Conservation (phyloP, 23 red algal species). For the Gracilariopsis chorda region DNA sequence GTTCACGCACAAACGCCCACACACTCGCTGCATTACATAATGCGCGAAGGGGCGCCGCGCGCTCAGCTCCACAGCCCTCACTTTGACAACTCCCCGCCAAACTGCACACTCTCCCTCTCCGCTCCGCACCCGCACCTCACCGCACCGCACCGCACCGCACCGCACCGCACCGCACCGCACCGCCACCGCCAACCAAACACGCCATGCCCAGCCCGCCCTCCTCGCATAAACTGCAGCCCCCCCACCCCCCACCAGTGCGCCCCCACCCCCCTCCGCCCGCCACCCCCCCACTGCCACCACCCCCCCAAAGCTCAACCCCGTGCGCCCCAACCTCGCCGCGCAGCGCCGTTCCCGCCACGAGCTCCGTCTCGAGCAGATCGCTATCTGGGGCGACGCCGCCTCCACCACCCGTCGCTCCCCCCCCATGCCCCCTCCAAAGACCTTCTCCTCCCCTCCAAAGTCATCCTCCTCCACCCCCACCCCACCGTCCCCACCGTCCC, state of each 20-base stretch:
- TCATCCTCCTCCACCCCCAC: not conserved
- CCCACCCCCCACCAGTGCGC: not conserved
- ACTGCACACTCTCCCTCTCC: not conserved
- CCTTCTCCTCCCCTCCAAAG: not conserved
- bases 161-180: not conserved
- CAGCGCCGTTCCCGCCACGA: conserved; percentile 16
- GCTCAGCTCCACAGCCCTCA: not conserved
- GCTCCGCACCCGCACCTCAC: not conserved
- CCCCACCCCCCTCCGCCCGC: not conserved
- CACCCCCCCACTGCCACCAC: not conserved
- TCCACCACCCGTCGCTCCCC: not conserved
- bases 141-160: not conserved
- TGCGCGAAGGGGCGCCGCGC: not conserved
- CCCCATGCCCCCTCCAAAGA: not conserved
- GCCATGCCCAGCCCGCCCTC: not conserved
- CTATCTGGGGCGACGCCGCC: conserved; percentile 57
- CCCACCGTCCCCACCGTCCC: not conserved
- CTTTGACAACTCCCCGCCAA: not conserved
- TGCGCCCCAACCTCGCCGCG: not conserved
- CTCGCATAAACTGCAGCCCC: not conserved
- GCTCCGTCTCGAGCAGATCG: conserved; percentile 59
- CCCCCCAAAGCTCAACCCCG: not conserved
- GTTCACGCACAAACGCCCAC: too few species aligned
- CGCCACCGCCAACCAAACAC: not conserved
- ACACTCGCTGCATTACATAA: conserved; percentile 5